Conservation (phyloP, 2,329 filamentous ascomycete genomes). For the Colletotrichum navitas region DNA sequence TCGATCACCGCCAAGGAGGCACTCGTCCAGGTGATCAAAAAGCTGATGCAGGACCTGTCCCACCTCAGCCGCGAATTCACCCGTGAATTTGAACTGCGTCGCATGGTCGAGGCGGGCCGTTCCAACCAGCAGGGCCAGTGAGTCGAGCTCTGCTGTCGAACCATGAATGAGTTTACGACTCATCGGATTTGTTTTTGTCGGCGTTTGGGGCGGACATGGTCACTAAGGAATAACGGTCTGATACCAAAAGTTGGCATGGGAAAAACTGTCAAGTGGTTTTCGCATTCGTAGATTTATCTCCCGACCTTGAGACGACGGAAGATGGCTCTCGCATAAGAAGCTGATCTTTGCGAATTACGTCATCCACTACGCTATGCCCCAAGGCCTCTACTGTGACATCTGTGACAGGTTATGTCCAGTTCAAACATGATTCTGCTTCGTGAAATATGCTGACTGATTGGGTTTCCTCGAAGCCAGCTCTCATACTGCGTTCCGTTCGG, state of each 20-base stretch:
- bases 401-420: not conserved
- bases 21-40: slow-evolving; percentile 82
- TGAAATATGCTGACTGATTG: not conserved
- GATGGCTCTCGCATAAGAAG: slow-evolving; percentile 13
- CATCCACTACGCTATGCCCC: slow-evolving; percentile 21
- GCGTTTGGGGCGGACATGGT: slow-evolving; percentile 45
- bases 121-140: slow-evolving; percentile 58
- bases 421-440: not conserved
- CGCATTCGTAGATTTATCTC: slow-evolving; percentile 7
- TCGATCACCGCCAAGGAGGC: slow-evolving; percentile 90
- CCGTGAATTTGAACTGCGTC: slow-evolving; percentile 89
- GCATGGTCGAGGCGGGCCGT: slow-evolving; percentile 78
- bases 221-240: slow-evolving; percentile 32
- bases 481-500: not conserved
- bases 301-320: slow-evolving; percentile 4
- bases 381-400: slow-evolving; percentile 5
- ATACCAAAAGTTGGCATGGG: slow-evolving; percentile 32
- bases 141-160: not conserved
- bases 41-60: slow-evolving; percentile 84
- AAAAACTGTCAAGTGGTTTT: slow-evolving; percentile 22
- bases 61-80: slow-evolving; percentile 89
- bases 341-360: slow-evolving; percentile 35
- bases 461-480: not conserved
- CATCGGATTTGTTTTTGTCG: slow-evolving; percentile 38
- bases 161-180: slow-evolving; percentile 2